These are phyloP conservation scores for Lizonia empirigonia DNA, from an alignment of 2,329 filamentous ascomycete genomes.

Conservation along the genomic window DNA sequence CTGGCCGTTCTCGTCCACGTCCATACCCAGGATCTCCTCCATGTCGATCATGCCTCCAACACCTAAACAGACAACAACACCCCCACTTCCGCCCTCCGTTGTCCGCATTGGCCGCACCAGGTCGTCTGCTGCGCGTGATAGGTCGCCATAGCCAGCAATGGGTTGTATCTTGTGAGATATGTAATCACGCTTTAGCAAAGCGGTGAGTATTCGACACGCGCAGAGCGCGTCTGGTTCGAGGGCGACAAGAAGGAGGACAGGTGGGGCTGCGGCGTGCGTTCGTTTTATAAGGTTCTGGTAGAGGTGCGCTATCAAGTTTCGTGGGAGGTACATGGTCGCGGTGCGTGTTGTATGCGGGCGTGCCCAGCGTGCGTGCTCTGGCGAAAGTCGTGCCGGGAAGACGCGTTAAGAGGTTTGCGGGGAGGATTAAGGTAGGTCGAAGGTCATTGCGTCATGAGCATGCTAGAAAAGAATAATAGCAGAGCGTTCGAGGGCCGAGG, in stretches of 20 bases:
- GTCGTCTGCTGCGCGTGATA: conserved; percentile 77
- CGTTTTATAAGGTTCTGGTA: conserved; percentile 87
- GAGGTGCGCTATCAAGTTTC: conserved; percentile 84
- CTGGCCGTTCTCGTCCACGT: conserved; percentile 67
- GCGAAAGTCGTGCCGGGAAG: conserved; percentile 27
- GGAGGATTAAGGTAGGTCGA: conserved; percentile 16
- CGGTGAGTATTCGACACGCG: conserved; percentile 90
- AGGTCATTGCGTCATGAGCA: conserved; percentile 28
- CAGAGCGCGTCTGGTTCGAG: conserved; percentile 96
- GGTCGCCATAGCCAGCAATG: conserved; percentile 88
- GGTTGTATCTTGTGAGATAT: conserved; percentile 98
- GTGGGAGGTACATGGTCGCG: conserved; percentile 85
- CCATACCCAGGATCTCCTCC: conserved; percentile 77
- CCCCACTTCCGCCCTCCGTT: conserved; percentile 80
- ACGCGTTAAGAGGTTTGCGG: conserved; percentile 34
- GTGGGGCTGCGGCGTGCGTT: conserved; percentile 87
- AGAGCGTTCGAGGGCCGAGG: conserved; percentile 19
- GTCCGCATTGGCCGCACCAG: conserved; percentile 86
- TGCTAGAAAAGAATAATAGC: conserved; percentile 24
- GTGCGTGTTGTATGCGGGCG: conserved; percentile 16
- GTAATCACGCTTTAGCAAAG: conserved; percentile 95
- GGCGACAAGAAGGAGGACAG: conserved; percentile 87
- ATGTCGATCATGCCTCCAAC: conserved; percentile 92
- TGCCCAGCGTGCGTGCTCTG: conserved; percentile 22
- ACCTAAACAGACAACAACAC: conserved; percentile 88